phyloP scores from a whole-genome alignment of 176 grass and related monocot genomes.

The Carex cristatella region DNA sequence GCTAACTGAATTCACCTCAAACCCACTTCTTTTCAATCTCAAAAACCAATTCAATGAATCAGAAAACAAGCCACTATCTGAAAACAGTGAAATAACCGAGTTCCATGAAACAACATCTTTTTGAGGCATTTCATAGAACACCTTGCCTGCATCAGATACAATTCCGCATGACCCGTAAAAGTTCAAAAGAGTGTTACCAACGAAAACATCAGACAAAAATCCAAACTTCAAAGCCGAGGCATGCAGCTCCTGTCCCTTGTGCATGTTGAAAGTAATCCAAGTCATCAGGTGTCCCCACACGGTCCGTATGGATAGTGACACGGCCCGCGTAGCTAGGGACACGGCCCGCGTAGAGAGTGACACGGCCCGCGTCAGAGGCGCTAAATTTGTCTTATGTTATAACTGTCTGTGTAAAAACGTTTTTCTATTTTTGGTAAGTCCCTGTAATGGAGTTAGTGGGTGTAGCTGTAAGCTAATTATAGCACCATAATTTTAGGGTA shows the following conservation, averaged over 20 bases:
- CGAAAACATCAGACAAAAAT: conserved; percentile 41
- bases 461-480: too few species aligned
- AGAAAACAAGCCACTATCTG: conserved; percentile 30
- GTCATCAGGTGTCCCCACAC: too few species aligned
- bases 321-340: too few species aligned
- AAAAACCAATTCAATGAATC: conserved; percentile 28
- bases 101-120: conserved; percentile 77
- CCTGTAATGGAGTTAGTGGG: too few species aligned
- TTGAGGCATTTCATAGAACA: conserved; percentile 59
- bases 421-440: too few species aligned
- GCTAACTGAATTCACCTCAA: conserved; percentile 42
- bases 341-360: too few species aligned
- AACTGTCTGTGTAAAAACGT: too few species aligned
- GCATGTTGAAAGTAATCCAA: too few species aligned
- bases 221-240: conserved; percentile 44
- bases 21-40: conserved; percentile 31
- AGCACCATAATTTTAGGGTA: too few species aligned
- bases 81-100: conserved; percentile 46
- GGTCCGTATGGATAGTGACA: too few species aligned
- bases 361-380: too few species aligned
- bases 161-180: conserved; percentile 41
- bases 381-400: too few species aligned
- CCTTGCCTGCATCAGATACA: conserved; percentile 21
- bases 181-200: conserved; percentile 57
- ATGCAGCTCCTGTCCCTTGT: conserved; percentile 65